Conservation (phyloP, 306 rosid species). For the Prunus dulcis region DNA sequence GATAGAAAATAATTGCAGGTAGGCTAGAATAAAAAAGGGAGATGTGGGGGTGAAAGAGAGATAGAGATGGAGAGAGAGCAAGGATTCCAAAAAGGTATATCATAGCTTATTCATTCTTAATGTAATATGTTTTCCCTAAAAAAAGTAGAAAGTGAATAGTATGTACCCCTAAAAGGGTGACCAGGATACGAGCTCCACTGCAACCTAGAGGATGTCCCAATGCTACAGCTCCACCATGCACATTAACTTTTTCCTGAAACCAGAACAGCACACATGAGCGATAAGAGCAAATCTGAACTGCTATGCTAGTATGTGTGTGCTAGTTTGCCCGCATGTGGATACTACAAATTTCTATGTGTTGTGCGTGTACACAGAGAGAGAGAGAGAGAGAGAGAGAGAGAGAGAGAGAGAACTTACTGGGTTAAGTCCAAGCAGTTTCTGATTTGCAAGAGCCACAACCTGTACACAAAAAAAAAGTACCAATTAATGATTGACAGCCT, state of each 20-base stretch:
- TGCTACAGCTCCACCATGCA: constrained; percentile 93
- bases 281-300: background rate
- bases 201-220: constrained; percentile 99
- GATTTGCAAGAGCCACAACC: constrained; percentile 99
- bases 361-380: background rate
- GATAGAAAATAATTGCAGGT: background rate
- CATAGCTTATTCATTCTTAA: background rate
- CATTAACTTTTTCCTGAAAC: constrained; percentile 74
- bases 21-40: background rate
- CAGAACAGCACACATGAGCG: background rate
- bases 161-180: constrained; percentile 89
- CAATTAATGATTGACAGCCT: constrained; percentile 15
- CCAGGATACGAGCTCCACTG: constrained; percentile 97
- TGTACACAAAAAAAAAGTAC: constrained; percentile 23
- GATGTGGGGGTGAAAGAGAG: background rate
- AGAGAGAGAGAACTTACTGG: constrained; percentile 47
- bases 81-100: background rate
- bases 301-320: background rate
- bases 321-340: too few relatives aligned
- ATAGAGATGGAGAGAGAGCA: too few relatives aligned
- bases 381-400: background rate
- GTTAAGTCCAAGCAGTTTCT: constrained; percentile 82
- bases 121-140: background rate
- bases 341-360: too few relatives aligned
- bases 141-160: background rate